Percentiles rank a stretch among this genome's conserved stretches.
Conservation (phyloP, 805 yeast species). For the Starmerella apis region DNA sequence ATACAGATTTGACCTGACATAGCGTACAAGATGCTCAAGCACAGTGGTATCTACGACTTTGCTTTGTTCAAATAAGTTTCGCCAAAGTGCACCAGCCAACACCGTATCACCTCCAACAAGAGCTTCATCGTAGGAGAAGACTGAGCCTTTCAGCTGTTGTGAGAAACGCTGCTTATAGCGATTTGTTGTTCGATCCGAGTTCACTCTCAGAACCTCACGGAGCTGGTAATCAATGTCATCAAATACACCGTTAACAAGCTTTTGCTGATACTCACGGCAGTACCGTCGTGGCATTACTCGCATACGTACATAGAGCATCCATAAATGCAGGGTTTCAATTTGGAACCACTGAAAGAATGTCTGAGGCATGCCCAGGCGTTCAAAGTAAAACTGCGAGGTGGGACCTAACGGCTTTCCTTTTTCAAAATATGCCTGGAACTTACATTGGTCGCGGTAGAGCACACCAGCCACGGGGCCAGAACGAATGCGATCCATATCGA, state of each 20-base stretch:
- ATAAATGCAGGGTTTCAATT: slow-evolving; percentile 76
- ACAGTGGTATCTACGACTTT: slow-evolving; percentile 70
- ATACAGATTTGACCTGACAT: slow-evolving; percentile 79
- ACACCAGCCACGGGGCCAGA: slow-evolving; percentile 94
- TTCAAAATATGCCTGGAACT: slow-evolving; percentile 52
- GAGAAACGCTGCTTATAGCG: slow-evolving; percentile 83
- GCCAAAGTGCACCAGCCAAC: slow-evolving; percentile 39
- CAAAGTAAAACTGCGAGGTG: slow-evolving; percentile 75
- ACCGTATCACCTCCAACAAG: slow-evolving; percentile 59
- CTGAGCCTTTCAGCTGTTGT: slow-evolving; percentile 78
- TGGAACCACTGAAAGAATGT: slow-evolving; percentile 97
- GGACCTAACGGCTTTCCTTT: slow-evolving; percentile 39
- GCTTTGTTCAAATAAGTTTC: slow-evolving; percentile 83
- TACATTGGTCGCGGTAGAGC: slow-evolving; percentile 74
- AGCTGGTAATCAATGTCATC: slow-evolving; percentile 80
- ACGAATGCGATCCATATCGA: slow-evolving; percentile 86
- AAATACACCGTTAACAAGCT: slow-evolving; percentile 78
- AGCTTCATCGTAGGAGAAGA: slow-evolving; percentile 89
- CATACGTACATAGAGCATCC: slow-evolving; percentile 93
- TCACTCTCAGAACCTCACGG: slow-evolving; percentile 75
- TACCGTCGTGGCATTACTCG: slow-evolving; percentile 88
- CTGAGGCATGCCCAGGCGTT: slow-evolving; percentile 67
- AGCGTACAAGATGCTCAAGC: slow-evolving; percentile 79
- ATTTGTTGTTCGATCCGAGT: slow-evolving; percentile 70
- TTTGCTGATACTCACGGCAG: slow-evolving; percentile 84